Evolutionary conservation across 352 stramenopile species (phyloP), one percentile per base, ranked within the genome.

Genomic region (Globisporangium ultimum): DNA sequence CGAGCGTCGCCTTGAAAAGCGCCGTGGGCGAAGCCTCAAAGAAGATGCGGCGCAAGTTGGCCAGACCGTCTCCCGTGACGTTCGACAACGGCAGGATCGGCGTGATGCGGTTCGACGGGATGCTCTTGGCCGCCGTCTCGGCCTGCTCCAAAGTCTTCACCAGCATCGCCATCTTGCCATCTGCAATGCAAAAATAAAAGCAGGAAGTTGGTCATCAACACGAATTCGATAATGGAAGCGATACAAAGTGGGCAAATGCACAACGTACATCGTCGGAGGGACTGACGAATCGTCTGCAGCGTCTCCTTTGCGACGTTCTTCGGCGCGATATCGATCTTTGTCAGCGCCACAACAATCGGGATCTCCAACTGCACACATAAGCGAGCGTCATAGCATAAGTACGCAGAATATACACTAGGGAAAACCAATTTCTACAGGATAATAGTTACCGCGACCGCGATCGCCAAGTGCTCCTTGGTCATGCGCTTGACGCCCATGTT

Each of bases 61-160:
- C 71, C 46, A 95, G 66, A 0, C 96, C 96, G 56, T 98, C 88
- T 20, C 97, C 97, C 12, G 96, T 99, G 11, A 99, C 97, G 76
- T 97, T 98, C 2, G 96, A 99, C 38, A 98, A 94, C 11, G 97
- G 90, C 69, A 99, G 87, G 58, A 99, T 97, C 7, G 97, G 97
- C 40, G 96, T 98, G 46, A 99, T 82, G 40, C 93, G 83, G 66
- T 97, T 96, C 36, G 83, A 95, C 28, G 82, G 83, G 48, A 98
- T 89, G 55, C 86, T 78, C 62, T 97, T 94, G 6, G 89, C 89
- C 11, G 93, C 92, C 1, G 85, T 91, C 42, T 81, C 60, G 0
- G 97, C 87, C 64, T 98, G 82, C 55, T 91, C 80, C 36, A 71
- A 63, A 50, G 72, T 89, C 74, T 97, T 97, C 38, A 98, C 89